A percentile compares a stretch with the other conserved stretches of the same genome.
Evolutionary conservation across 768 basidiomycete genomes (phyloP).

Genomic region (Agaricus sinodeliciosus): DNA sequence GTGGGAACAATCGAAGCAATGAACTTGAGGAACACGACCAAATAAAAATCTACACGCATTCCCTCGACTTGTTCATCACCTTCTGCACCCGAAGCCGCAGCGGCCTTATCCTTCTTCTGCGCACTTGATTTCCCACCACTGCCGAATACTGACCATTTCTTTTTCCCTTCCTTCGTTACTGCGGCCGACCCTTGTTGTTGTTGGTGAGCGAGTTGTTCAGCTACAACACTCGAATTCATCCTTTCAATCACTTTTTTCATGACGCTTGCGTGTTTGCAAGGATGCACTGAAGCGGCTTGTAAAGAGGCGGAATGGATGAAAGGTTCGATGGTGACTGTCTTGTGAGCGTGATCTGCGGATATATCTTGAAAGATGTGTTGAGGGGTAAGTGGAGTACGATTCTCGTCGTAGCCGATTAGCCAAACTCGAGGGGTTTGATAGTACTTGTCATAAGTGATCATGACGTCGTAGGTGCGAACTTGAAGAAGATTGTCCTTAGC

Average conservation of each 20-base stretch:
- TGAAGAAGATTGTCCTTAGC: slow-evolving; percentile 83
- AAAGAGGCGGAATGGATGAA: slow-evolving; percentile 91
- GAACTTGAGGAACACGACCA: slow-evolving; percentile 98
- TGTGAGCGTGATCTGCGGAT: slow-evolving; percentile 93
- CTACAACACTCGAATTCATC: slow-evolving; percentile 87
- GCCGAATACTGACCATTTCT: slow-evolving; percentile 74
- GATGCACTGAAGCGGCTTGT: slow-evolving; percentile 91
- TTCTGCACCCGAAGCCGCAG: slow-evolving; percentile 18
- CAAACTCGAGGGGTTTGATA: slow-evolving; percentile 98
- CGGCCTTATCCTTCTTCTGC: slow-evolving; percentile 6
- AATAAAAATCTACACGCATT: slow-evolving; percentile 95
- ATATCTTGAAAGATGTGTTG: slow-evolving; percentile 96
- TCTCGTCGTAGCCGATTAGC: slow-evolving; percentile 97
- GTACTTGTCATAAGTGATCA: slow-evolving; percentile 99
- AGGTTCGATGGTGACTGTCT: slow-evolving; percentile 97
- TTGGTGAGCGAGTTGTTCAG: slow-evolving; percentile 62
- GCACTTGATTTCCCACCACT: slow-evolving; percentile 3
- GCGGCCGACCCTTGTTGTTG: slow-evolving; percentile 30
- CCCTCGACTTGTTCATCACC: slow-evolving; percentile 78
- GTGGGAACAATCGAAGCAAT: slow-evolving; percentile 98
- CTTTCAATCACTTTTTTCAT: slow-evolving; percentile 99
- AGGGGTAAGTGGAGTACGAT: slow-evolving; percentile 82
- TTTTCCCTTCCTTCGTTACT: slow-evolving; percentile 51
- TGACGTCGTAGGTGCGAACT: slow-evolving; percentile 97
- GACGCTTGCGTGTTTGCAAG: slow-evolving; percentile 97